Conservation (phyloP, 164 flowering plant species). For the Vitis rupestris region DNA sequence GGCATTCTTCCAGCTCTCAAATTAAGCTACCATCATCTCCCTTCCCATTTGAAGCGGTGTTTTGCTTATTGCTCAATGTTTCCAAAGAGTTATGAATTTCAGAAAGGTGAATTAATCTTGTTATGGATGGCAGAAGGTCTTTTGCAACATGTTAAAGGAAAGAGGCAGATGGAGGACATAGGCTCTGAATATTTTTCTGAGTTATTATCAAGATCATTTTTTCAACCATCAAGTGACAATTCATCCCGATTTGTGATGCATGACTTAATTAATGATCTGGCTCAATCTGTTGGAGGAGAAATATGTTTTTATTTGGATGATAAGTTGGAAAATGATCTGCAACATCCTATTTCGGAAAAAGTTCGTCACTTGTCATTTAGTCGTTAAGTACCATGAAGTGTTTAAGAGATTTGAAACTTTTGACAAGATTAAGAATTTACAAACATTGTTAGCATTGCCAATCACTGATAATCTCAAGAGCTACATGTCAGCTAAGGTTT, state of each 20-base stretch:
- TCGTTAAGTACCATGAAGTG: too few species aligned
- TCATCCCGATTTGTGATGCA: background rate
- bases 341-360: too few species aligned
- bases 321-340: background rate
- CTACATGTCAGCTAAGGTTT: too few species aligned
- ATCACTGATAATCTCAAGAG: too few species aligned
- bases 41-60: slow-evolving; percentile 1
- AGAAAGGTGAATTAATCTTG: background rate
- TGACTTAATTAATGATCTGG: slow-evolving; percentile 6
- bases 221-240: background rate
- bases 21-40: background rate
- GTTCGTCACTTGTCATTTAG: background rate
- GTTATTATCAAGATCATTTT: background rate
- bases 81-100: slow-evolving; percentile 4
- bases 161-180: background rate
- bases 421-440: background rate
- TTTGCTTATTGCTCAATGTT: slow-evolving; percentile 10
- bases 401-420: background rate
- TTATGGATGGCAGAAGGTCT: slow-evolving; percentile 13
- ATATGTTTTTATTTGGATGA: too few species aligned
- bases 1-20: background rate
- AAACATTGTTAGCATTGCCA: background rate
- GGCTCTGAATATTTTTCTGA: background rate
- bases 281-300: background rate
- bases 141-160: background rate